Evolutionary conservation across 148 eudicot genomes (phyloP), one percentile per base, ranked within the genome.

Genomic region (Rhododendron vialii): DNA sequence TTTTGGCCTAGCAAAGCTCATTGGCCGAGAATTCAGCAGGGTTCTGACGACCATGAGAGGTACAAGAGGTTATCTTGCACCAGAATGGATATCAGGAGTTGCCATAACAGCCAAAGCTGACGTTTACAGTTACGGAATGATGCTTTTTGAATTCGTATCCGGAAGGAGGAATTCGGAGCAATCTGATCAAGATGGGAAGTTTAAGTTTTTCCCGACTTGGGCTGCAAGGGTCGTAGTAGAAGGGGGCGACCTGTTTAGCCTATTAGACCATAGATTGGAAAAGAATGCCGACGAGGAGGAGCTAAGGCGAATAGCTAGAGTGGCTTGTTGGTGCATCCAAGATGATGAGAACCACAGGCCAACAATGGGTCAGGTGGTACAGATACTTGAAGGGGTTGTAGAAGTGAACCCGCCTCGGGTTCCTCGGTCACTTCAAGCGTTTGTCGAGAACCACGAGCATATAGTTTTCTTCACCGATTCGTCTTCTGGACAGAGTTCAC

Each of bases 321-420:
- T 93, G 59, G 94, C 95, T 33, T 92, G 95, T 84, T 94, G 98
- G 98, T 93, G 98, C 76, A 91, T 92, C 50, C 94, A 94, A 80
- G 97, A 93, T 81, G 91, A 92, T 47, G 98, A 93, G 85, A 84
- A 82, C 53, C 61, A 71, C 2, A 89, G 96, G 84, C 96, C 98
- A 5, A 71, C 95, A 7, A 95, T 95, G 95, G 91, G 98, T 15
- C 96, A 90, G 71, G 91, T 93, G 2, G 95, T 93, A 85, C 95
- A 93, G 82, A 88, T 92, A 47, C 95, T 95, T 14, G 98, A 95
- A 85, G 94, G 95, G 3, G 87, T 93, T 83, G 67, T 92, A 87
- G 94, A 93, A 41, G 93, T 93, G 83, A 92, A 90, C 78, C 26
- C 88, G 89, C 95, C 98, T 74, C 95, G 92, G 2, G 74, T 88